A percentile compares a stretch with the other conserved stretches of the same genome.
phyloP scores from a whole-genome alignment of 768 basidiomycete species.

The Leccinum aurantiacum region DNA sequence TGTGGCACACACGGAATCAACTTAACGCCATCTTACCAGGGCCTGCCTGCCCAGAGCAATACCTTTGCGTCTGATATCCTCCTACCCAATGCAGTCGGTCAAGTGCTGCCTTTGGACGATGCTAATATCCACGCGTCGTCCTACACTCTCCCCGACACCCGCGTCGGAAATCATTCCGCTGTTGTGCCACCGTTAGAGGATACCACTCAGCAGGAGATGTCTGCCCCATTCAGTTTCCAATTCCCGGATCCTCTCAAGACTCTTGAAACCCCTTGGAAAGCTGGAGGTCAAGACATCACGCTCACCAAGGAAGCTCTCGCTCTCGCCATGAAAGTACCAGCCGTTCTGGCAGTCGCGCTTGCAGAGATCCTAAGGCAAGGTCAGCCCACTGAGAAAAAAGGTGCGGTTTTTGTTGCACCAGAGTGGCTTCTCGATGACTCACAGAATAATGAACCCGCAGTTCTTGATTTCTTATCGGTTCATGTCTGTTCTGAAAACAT shows the following conservation, averaged over 20 bases:
- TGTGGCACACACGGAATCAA: too few species aligned
- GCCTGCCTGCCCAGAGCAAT: too few species aligned
- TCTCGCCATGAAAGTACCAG: background rate
- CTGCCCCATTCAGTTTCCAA: background rate
- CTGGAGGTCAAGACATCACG: background rate
- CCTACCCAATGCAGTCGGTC: background rate
- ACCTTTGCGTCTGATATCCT: background rate
- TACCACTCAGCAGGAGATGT: background rate
- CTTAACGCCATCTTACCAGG: too few species aligned
- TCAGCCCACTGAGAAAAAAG: background rate
- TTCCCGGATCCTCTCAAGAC: background rate
- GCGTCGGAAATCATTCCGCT: background rate
- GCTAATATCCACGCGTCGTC: background rate
- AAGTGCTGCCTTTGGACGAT: background rate
- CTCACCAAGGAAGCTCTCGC: background rate
- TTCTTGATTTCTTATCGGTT: rapidly evolving
- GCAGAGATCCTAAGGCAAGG: too few species aligned
- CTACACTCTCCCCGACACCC: background rate
- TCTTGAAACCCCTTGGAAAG: background rate
- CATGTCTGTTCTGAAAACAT: background rate
- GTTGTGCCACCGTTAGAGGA: too few species aligned
- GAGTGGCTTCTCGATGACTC: background rate
- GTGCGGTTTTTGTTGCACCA: too few species aligned
- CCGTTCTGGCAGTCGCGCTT: too few species aligned
- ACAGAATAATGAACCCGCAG: too few species aligned